These are phyloP conservation scores for Colletotrichum sp. DNA, from an alignment of 2,329 filamentous ascomycete genomes.

Conservation along the genomic window DNA sequence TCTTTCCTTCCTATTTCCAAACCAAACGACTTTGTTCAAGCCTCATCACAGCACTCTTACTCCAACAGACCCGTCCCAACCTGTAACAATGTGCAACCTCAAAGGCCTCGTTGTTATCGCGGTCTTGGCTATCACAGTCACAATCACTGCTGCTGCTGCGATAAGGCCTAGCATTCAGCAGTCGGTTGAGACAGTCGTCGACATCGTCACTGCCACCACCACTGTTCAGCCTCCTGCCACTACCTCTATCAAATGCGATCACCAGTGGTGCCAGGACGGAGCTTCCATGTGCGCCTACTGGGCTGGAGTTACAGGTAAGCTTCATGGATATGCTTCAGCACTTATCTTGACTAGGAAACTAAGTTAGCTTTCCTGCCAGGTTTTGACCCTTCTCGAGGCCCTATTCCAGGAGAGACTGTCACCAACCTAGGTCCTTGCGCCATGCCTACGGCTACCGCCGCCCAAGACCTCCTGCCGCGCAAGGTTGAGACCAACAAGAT, in stretches of 20 bases:
- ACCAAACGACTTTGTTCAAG: background rate
- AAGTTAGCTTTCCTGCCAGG: background rate
- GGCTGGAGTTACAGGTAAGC: constrained; percentile 29
- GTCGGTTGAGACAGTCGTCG: background rate
- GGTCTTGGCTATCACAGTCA: background rate
- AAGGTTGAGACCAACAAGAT: background rate
- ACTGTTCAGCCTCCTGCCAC: background rate
- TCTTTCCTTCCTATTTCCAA: background rate
- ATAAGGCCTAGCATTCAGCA: background rate
- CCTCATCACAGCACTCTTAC: background rate
- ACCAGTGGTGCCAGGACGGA: constrained; percentile 27
- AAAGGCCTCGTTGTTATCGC: background rate
- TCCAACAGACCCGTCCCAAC: background rate
- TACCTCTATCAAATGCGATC: constrained; percentile 25
- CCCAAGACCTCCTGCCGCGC: background rate
- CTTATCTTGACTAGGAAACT: background rate
- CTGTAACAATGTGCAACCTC: background rate
- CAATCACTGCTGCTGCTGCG: background rate
- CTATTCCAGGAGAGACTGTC: constrained; percentile 33
- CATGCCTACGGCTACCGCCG: background rate
- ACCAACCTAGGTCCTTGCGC: constrained; percentile 8
- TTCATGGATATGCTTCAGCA: background rate
- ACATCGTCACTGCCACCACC: background rate
- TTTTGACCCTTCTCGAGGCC: constrained; percentile 29
- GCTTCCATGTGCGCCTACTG: constrained; percentile 32